Conservation (phyloP, 331 rosid genomes). For the Malus hybrid region DNA sequence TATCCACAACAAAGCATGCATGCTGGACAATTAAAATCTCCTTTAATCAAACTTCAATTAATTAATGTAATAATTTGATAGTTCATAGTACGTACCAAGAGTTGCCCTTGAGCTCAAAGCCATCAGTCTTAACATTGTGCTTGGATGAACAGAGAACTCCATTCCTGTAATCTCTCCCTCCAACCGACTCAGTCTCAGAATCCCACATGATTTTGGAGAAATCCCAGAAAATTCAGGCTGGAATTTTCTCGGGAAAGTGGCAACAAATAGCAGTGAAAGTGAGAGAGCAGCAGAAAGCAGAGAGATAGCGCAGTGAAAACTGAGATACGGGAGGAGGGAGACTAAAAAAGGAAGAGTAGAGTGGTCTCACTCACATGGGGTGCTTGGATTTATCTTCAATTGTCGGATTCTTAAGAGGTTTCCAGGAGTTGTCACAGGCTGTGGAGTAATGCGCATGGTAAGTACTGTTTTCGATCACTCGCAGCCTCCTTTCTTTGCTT, state of each 20-base stretch:
- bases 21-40: neutral
- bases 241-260: constrained; percentile 19
- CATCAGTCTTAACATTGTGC: constrained; percentile 71
- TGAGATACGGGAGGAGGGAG: neutral
- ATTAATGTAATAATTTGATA: too few relatives aligned
- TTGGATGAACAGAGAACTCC: constrained; percentile 57
- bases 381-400: constrained; percentile 55
- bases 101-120: constrained; percentile 70
- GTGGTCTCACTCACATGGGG: constrained; percentile 52
- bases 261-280: constrained; percentile 2
- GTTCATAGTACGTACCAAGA: constrained; percentile 53
- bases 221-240: constrained; percentile 11
- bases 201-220: constrained; percentile 80
- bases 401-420: constrained; percentile 49
- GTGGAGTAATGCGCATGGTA: constrained; percentile 68
- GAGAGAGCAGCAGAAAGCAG: neutral
- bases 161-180: constrained; percentile 52
- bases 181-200: constrained; percentile 63
- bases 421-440: constrained; percentile 53
- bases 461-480: constrained; percentile 35
- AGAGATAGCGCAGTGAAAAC: neutral
- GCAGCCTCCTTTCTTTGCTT: constrained; percentile 16
- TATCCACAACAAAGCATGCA: neutral
- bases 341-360: neutral
- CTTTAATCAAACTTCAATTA: neutral